Conservation (phyloP, 176 grass and related monocot genomes). For the Panicum miliaceum region DNA sequence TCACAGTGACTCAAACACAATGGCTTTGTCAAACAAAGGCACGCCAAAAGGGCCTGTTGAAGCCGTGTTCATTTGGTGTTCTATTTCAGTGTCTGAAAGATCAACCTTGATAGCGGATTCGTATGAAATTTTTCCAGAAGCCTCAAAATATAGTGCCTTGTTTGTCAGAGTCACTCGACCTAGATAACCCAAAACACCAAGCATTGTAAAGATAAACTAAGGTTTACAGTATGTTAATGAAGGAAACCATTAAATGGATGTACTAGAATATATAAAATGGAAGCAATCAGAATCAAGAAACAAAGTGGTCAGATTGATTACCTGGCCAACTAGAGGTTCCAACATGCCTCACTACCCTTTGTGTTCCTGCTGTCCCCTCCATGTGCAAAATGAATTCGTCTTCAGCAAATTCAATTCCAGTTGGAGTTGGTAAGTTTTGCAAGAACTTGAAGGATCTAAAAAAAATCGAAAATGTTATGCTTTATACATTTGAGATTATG, state of each 20-base stretch:
- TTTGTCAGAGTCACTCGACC: constrained; percentile 87
- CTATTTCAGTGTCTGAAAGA: constrained; percentile 58
- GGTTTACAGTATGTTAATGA: not conserved
- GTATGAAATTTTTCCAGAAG: constrained; percentile 71
- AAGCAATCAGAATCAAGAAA: constrained; percentile 18
- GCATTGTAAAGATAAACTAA: not conserved
- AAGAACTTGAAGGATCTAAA: constrained; percentile 67
- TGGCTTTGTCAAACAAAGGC: constrained; percentile 90
- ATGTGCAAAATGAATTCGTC: constrained; percentile 87
- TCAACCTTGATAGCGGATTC: constrained; percentile 70
- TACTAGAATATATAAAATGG: not conserved
- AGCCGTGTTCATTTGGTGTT: constrained; percentile 71
- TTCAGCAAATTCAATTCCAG: constrained; percentile 66
- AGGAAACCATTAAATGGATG: not conserved
- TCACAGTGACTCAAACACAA: constrained; percentile 78
- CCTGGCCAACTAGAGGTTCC: constrained; percentile 80
- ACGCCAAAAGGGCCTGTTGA: constrained; percentile 93
- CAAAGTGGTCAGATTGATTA: constrained; percentile 37
- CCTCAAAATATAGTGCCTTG: constrained; percentile 88
- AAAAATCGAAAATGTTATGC: not conserved
- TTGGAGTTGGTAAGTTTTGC: constrained; percentile 64
- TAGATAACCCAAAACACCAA: constrained; percentile 35
- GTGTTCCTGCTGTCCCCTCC: constrained; percentile 72
- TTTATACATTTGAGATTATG: not conserved
- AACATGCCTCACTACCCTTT: constrained; percentile 81